These are phyloP conservation scores for Huntiella omanensis DNA, from an alignment of 2,329 filamentous ascomycete species.

Conservation along the genomic window DNA sequence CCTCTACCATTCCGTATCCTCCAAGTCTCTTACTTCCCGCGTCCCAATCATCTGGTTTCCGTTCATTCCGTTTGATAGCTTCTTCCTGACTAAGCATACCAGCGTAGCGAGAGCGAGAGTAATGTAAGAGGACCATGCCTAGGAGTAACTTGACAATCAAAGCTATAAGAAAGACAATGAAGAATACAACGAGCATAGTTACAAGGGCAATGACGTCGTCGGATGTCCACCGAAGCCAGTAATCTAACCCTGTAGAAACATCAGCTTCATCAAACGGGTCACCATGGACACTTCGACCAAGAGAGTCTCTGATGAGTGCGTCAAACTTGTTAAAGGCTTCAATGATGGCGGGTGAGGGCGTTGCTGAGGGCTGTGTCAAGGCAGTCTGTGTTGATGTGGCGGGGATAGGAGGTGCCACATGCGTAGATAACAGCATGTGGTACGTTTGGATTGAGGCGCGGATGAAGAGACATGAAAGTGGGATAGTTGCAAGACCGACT, in stretches of 20 bases:
- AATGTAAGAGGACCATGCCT: slow-evolving; percentile 71
- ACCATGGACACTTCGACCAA: slow-evolving; percentile 55
- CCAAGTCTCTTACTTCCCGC: slow-evolving; percentile 60
- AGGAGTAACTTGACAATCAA: slow-evolving; percentile 71
- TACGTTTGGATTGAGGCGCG: slow-evolving; percentile 89
- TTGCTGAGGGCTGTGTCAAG: slow-evolving; percentile 41
- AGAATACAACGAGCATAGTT: slow-evolving; percentile 74
- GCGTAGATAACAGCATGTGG: slow-evolving; percentile 87
- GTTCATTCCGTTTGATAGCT: background rate
- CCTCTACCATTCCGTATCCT: slow-evolving; percentile 68
- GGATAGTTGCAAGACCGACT: slow-evolving; percentile 77
- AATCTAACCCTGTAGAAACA: slow-evolving; percentile 18
- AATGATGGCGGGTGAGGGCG: slow-evolving; percentile 52
- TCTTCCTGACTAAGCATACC: slow-evolving; percentile 33
- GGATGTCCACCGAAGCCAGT: slow-evolving; percentile 39
- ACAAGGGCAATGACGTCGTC: slow-evolving; percentile 57
- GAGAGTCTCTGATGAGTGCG: slow-evolving; percentile 51
- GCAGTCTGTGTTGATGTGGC: slow-evolving; percentile 43
- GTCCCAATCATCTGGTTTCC: slow-evolving; percentile 32
- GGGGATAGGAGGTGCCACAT: slow-evolving; percentile 55
- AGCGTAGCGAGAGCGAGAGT: slow-evolving; percentile 59
- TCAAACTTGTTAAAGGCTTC: slow-evolving; percentile 67
- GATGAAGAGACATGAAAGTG: slow-evolving; percentile 86
- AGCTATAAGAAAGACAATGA: slow-evolving; percentile 68
- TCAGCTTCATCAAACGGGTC: slow-evolving; percentile 14